phyloP scores from a whole-genome alignment of 2,329 filamentous ascomycete genomes.

The Microcyclosporella mali region DNA sequence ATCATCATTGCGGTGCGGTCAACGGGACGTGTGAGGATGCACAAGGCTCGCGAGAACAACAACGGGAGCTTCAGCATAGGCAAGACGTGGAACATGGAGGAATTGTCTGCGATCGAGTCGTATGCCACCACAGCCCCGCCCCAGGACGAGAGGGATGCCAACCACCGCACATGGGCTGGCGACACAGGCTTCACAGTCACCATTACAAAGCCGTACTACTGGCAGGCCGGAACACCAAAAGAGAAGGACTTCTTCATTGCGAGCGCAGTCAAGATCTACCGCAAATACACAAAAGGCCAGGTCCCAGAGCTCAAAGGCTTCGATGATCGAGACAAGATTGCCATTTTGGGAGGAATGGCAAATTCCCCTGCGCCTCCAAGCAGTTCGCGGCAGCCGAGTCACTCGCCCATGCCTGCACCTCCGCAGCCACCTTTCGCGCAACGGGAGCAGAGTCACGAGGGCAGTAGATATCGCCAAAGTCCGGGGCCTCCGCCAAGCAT shows the following conservation, averaged over 20 bases:
- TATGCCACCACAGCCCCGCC: conserved; percentile 52
- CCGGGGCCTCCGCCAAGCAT: conserved; percentile 28
- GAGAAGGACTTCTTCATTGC: conserved; percentile 99
- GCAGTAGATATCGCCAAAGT: conserved; percentile 24
- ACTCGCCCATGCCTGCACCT: conserved; percentile 16
- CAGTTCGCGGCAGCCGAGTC: conserved; percentile 6
- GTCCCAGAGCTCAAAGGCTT: conserved; percentile 76
- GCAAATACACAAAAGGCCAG: conserved; percentile 88
- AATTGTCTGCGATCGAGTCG: conserved; percentile 75
- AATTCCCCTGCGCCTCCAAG: conserved; percentile 7
- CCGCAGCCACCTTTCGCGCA: conserved; percentile 31
- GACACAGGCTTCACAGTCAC: conserved; percentile 81
- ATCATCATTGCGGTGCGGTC: conserved; percentile 92
- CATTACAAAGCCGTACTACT: conserved; percentile 92
- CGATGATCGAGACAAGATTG: conserved; percentile 68
- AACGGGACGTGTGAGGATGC: conserved; percentile 86
- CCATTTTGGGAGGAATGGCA: conserved; percentile 53
- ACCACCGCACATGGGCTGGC: conserved; percentile 68
- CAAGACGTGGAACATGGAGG: conserved; percentile 96
- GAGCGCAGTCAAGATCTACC: conserved; percentile 91
- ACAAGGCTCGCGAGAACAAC: conserved; percentile 92
- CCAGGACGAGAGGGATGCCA: conserved; percentile 54
- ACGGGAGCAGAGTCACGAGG: conserved; percentile 26
- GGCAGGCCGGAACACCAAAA: conserved; percentile 86
- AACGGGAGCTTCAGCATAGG: conserved; percentile 95